These are phyloP conservation scores for Primulina tabacum DNA, from an alignment of 257 asterid genomes.

Conservation along the genomic window DNA sequence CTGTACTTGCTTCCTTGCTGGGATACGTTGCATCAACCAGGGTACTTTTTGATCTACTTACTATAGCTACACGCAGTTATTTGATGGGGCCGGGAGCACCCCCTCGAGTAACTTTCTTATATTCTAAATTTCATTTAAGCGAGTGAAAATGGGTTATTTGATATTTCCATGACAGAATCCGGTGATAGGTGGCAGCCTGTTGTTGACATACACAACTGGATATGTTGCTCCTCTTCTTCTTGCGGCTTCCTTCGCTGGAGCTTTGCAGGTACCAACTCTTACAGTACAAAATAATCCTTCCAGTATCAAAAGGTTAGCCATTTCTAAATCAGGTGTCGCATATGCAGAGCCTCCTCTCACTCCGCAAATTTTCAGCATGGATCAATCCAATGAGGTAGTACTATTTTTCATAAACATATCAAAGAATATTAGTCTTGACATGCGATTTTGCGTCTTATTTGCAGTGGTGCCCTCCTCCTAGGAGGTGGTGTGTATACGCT, in stretches of 20 bases:
- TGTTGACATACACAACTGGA: constrained; percentile 89
- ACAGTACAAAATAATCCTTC: neutral
- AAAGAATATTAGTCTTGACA: neutral
- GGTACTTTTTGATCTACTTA: constrained; percentile 35
- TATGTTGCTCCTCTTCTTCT: constrained; percentile 92
- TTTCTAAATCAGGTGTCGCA: neutral
- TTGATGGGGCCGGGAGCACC: too few relatives aligned
- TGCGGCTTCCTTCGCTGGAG: constrained; percentile 98
- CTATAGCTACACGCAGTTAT: neutral
- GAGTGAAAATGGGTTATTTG: neutral
- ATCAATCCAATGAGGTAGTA: constrained; percentile 78
- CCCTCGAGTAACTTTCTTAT: too few relatives aligned
- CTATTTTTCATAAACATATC: constrained; percentile 1
- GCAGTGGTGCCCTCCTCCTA: constrained; percentile 83
- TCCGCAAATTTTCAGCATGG: constrained; percentile 97
- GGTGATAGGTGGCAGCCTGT: constrained; percentile 76
- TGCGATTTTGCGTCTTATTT: constrained; percentile 16
- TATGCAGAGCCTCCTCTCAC: constrained; percentile 86
- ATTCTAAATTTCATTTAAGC: neutral
- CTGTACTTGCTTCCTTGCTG: constrained; percentile 85
- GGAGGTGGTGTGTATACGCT: constrained; percentile 87
- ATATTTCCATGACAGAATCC: constrained; percentile 57
- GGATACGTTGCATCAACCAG: constrained; percentile 89
- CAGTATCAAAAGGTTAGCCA: neutral
- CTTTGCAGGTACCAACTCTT: constrained; percentile 65